A percentile compares a stretch with the other conserved stretches of the same genome.
phyloP scores from a whole-genome alignment of 2,329 filamentous ascomycete species.

The Trichoderma atroviride region DNA sequence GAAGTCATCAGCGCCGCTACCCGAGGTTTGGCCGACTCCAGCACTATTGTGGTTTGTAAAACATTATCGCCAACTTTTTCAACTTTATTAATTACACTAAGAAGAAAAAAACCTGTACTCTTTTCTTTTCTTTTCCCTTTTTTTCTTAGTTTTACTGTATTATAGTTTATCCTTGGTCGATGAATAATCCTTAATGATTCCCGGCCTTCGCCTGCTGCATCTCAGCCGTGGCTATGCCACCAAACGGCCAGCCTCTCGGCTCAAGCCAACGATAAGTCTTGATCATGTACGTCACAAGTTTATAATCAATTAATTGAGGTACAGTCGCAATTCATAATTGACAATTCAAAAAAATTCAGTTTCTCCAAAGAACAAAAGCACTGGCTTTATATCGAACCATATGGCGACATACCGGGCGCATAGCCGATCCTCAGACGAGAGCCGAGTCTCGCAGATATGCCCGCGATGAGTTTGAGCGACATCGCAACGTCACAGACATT shows the following conservation, averaged over 20 bases:
- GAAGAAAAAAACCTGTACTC: neutral
- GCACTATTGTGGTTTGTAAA: neutral
- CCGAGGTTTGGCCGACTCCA: slow-evolving; percentile 31
- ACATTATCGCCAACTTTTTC: slow-evolving; percentile 12
- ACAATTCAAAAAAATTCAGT: slow-evolving; percentile 44
- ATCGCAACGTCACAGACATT: slow-evolving; percentile 58
- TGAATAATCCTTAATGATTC: slow-evolving; percentile 33
- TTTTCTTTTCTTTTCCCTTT: neutral
- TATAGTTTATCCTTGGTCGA: neutral
- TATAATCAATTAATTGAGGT: neutral
- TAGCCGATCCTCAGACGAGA: slow-evolving; percentile 54
- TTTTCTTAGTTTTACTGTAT: neutral
- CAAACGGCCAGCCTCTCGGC: slow-evolving; percentile 35
- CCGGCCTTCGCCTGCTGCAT: slow-evolving; percentile 34
- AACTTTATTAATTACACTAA: neutral
- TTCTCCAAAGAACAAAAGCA: slow-evolving; percentile 59
- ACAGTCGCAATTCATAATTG: neutral
- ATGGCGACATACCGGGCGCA: slow-evolving; percentile 56
- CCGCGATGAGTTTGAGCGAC: slow-evolving; percentile 63
- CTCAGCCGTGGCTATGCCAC: slow-evolving; percentile 43
- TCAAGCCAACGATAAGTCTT: slow-evolving; percentile 52
- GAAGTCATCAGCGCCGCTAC: neutral
- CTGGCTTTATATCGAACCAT: slow-evolving; percentile 62
- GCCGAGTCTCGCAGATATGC: slow-evolving; percentile 60
- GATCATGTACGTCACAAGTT: slow-evolving; percentile 54